Conservation (phyloP, 345 rosid species). For the Hibiscus trionum region DNA sequence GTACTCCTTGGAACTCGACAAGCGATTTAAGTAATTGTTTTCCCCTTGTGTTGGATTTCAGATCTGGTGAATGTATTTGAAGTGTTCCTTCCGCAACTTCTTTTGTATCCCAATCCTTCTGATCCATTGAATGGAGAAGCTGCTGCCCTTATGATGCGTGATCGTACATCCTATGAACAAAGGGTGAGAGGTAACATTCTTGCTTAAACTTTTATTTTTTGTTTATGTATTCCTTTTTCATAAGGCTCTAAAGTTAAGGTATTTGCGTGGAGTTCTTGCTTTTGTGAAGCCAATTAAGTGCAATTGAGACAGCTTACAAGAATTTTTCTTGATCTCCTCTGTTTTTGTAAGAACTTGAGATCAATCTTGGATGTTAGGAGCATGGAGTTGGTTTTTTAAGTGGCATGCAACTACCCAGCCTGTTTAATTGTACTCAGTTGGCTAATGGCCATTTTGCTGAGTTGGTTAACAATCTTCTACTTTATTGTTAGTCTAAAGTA, state of each 20-base stretch:
- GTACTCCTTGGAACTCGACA: slow-evolving; percentile 1
- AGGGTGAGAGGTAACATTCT: slow-evolving; percentile 66
- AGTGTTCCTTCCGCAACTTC: slow-evolving; percentile 96
- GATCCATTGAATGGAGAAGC: slow-evolving; percentile 98
- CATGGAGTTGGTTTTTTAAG: no score
- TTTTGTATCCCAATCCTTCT: slow-evolving; percentile 90
- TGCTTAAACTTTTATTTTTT: neutral
- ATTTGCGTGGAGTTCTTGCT: neutral
- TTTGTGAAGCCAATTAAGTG: neutral
- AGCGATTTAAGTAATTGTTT: neutral
- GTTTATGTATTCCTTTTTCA: neutral
- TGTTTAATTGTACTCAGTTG: neutral
- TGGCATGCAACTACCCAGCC: no score
- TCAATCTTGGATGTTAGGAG: neutral
- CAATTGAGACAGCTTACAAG: neutral
- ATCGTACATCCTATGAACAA: slow-evolving; percentile 68
- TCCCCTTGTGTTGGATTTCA: slow-evolving; percentile 24
- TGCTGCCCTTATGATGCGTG: slow-evolving; percentile 94
- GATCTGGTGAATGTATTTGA: slow-evolving; percentile 96
- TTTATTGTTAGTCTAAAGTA: neutral
- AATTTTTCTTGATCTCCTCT: neutral
- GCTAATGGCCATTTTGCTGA: neutral
- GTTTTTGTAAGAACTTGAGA: neutral
- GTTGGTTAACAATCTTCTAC: neutral
- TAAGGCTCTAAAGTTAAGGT: neutral